Evolutionary conservation across 2,329 filamentous ascomycete genomes (phyloP).

Genomic region (Fusarium guadeloupense): DNA sequence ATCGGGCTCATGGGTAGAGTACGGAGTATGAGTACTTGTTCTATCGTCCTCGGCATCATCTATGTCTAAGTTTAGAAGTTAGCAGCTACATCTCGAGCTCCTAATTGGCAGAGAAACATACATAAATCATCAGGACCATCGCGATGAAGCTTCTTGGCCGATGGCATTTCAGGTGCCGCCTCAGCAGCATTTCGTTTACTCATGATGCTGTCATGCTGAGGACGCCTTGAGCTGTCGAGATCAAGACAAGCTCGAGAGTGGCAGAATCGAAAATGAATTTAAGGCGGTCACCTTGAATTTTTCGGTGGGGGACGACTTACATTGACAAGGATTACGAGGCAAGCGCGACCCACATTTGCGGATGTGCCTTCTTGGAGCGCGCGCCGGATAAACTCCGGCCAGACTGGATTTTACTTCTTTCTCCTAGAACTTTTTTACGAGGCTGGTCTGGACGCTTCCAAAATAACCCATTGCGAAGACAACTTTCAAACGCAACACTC

Average conservation of each 20-base stretch:
- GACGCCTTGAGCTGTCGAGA: conserved; percentile 10
- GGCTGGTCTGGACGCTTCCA: conserved; percentile 32
- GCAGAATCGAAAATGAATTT: conserved; percentile 48
- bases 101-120: conserved; percentile 13
- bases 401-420: conserved; percentile 41
- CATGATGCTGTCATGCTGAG: conserved; percentile 44
- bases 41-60: conserved; percentile 49
- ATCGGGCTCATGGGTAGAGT: conserved; percentile 45
- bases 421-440: conserved; percentile 46
- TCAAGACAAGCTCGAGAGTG: conserved; percentile 24
- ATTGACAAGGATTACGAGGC: conserved; percentile 14
- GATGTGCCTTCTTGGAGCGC: background rate
- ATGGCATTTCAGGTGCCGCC: conserved; percentile 37
- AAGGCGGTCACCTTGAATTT: conserved; percentile 48
- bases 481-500: conserved; percentile 1
- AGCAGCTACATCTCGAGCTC: conserved; percentile 7
- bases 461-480: conserved; percentile 34
- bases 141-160: conserved; percentile 42
- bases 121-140: conserved; percentile 33
- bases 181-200: conserved; percentile 46
- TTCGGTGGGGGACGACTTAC: conserved; percentile 44
- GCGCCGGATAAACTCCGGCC: conserved; percentile 47
- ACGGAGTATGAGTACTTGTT: conserved; percentile 46
- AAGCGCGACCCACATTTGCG: background rate
- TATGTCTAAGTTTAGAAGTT: conserved; percentile 35